phyloP scores from a whole-genome alignment of 768 basidiomycete genomes.

The Panaeolus cyanescens region DNA sequence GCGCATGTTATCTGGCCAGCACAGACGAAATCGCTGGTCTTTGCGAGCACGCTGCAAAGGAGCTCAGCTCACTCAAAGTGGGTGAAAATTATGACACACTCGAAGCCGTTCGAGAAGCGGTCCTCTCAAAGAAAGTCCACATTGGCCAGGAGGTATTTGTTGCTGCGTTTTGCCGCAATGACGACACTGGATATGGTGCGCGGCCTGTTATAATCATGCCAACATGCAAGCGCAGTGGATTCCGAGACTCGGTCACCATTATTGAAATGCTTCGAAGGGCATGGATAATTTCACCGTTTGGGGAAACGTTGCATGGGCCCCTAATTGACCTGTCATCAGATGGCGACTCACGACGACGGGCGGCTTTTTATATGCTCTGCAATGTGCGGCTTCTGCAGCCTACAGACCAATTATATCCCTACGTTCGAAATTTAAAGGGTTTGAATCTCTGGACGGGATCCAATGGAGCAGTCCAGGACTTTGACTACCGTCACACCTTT shows the following conservation, averaged over 20 bases:
- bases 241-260: conserved; percentile 5
- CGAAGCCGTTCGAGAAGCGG: conserved; percentile 12
- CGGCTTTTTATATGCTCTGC: conserved; percentile 22
- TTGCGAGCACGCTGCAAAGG: conserved; percentile 21
- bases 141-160: conserved; percentile 29
- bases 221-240: conserved; percentile 20
- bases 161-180: conserved; percentile 20
- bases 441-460: conserved; percentile 17
- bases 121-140: conserved; percentile 21
- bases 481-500: conserved; percentile 21
- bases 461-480: conserved; percentile 16
- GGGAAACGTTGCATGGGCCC: conserved; percentile 19
- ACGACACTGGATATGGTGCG: conserved; percentile 17
- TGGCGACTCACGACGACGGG: conserved; percentile 18
- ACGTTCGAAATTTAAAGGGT: conserved; percentile 13
- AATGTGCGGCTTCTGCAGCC: conserved; percentile 16
- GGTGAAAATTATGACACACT: conserved; percentile 17
- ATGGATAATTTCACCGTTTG: conserved; percentile 25
- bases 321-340: conserved; percentile 18
- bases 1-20: conserved; percentile 21
- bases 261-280: conserved; percentile 19
- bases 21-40: conserved; percentile 25
- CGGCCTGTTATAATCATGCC: conserved; percentile 18
- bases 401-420: conserved; percentile 10
- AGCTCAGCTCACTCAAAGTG: conserved; percentile 14